A percentile compares a stretch with the other conserved stretches of the same genome.
phyloP scores from a whole-genome alignment of 2,329 filamentous ascomycete species.

The Fusarium multiceps region DNA sequence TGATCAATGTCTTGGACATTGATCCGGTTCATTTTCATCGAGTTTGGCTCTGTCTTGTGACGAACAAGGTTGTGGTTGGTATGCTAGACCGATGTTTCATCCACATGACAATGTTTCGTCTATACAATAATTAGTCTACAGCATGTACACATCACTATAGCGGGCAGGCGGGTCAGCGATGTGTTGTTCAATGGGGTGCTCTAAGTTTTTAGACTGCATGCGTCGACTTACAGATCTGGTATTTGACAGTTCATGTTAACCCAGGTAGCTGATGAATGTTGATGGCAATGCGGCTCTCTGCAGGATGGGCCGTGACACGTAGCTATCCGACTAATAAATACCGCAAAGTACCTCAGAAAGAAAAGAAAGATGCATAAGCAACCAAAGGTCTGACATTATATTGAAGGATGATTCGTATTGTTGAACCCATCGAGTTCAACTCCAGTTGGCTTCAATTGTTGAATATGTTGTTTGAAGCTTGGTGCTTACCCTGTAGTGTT shows the following conservation, averaged over 20 bases:
- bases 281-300: neutral
- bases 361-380: neutral
- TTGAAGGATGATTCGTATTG: neutral
- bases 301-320: slow-evolving; percentile 6
- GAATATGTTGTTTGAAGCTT: neutral
- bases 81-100: slow-evolving; percentile 17
- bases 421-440: neutral
- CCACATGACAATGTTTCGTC: slow-evolving; percentile 21
- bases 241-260: neutral
- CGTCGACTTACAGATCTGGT: neutral
- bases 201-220: neutral
- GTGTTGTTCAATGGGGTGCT: slow-evolving; percentile 1
- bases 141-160: slow-evolving; percentile 1
- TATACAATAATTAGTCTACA: neutral
- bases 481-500: neutral
- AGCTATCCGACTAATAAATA: neutral
- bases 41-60: slow-evolving; percentile 11
- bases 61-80: slow-evolving; percentile 2
- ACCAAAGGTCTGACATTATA: neutral
- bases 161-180: neutral
- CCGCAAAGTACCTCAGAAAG: neutral
- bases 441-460: neutral
- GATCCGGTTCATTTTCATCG: neutral
- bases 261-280: neutral
- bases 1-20: neutral